Evolutionary conservation across 1,139 yeast species (phyloP).

Genomic region (Hanseniaspora uvarum): DNA sequence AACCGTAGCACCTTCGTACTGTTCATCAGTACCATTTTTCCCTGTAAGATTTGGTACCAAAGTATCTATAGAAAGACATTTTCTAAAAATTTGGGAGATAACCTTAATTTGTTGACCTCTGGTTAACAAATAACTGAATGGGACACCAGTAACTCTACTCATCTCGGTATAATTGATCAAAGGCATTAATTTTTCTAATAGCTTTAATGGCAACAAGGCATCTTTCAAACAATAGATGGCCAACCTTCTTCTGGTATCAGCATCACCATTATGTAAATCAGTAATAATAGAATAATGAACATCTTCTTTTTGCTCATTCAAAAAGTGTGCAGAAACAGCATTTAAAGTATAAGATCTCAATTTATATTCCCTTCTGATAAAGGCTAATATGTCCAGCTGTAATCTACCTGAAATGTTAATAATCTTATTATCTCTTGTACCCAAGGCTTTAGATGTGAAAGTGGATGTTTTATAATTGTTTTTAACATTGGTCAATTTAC

Average conservation of each 20-base stretch:
- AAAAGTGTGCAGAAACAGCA: constrained; percentile 87
- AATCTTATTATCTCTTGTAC: constrained; percentile 85
- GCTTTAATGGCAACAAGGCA: constrained; percentile 79
- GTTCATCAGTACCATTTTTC: constrained; percentile 73
- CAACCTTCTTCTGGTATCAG: constrained; percentile 84
- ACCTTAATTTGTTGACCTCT: constrained; percentile 98
- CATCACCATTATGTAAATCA: constrained; percentile 81
- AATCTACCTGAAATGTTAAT: constrained; percentile 91
- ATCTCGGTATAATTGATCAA: constrained; percentile 94
- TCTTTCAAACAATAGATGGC: constrained; percentile 97
- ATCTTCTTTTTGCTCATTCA: constrained; percentile 95
- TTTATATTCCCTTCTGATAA: constrained; percentile 88
- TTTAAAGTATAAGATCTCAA: constrained; percentile 88
- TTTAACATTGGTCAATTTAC: constrained; percentile 54
- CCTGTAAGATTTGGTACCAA: constrained; percentile 77
- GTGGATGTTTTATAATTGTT: constrained; percentile 75
- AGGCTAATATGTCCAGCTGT: constrained; percentile 88
- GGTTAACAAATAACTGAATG: constrained; percentile 75
- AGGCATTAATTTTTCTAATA: constrained; percentile 89
- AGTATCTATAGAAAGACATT: constrained; percentile 73
- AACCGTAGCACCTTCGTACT: constrained; percentile 98
- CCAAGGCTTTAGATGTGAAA: constrained; percentile 91
- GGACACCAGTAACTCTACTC: constrained; percentile 99
- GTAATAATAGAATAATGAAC: constrained; percentile 96
- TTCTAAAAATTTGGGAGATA: constrained; percentile 85